Evolutionary conservation across 2,329 filamentous ascomycete species (phyloP), one percentile per base, ranked within the genome.

Genomic region (Fusarium ambrosium): DNA sequence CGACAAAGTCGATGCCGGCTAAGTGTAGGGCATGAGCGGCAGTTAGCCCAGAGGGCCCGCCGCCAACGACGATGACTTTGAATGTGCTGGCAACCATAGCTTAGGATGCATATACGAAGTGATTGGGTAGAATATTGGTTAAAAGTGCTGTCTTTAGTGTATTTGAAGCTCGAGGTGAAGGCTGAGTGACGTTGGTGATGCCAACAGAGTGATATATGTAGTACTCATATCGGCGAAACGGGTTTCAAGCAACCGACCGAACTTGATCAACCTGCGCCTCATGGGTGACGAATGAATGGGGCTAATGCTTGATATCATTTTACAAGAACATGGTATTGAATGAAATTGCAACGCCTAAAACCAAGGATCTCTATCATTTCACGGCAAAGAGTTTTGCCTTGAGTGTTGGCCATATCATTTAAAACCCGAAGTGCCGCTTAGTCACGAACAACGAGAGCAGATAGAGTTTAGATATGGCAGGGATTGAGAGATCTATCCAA

Each of bases 1-100:
- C 62, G 14, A 82, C 69, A 67, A 78, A 80, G 62, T 81, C 80
- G 41, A 81, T 79, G 5, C 79, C 80, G 2, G 82, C 82, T 1
- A 71, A 70, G 36, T 65, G n/a, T 4, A 83, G 77, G 36, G 77
- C 74, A 53, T 82, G 80, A 1, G 81, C 81, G 6, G 80, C 74
- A 7, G 73, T 74, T 3, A 83, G 60, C 1, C 81, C 81, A 7
- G 72, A 70, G 10, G 80, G 79, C 18, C 81, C 81, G 20, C 77
- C 78, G 48, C 81, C 81, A 29, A 83, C 63, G 39, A 83, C 76
- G 59, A 83, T 79, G 18, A 72, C 77, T 48, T 70, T 68, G 20
- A 76, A 76, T 27, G 29, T 34, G 20, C 20, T 22, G 6, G 7
- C 6, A 8, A 18, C 41, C 59, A 62, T 62, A 20, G 18, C 29